A percentile compares a stretch with the other conserved stretches of the same genome.
Conservation (phyloP, 2,329 filamentous ascomycete genomes). For the Penicillium thymicola region DNA sequence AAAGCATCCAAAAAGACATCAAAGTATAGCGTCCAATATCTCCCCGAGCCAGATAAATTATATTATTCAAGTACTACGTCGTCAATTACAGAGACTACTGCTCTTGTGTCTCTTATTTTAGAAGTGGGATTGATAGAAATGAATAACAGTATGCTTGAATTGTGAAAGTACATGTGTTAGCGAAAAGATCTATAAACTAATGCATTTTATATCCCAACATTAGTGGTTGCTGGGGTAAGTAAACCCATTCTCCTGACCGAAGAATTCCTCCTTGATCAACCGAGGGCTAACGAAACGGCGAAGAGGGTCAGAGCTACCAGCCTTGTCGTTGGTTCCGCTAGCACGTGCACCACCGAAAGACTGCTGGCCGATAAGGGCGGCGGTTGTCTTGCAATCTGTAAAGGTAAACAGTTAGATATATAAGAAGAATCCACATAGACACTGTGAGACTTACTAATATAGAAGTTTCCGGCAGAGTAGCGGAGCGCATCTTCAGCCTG, state of each 20-base stretch:
- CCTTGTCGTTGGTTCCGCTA: slow-evolving; percentile 72
- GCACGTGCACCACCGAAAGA: slow-evolving; percentile 66
- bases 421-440: not conserved
- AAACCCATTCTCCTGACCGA: slow-evolving; percentile 55
- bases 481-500: slow-evolving; percentile 38
- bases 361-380: slow-evolving; percentile 70
- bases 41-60: not conserved
- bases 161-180: not conserved
- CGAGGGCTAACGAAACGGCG: slow-evolving; percentile 62
- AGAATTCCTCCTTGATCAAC: slow-evolving; percentile 71
- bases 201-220: not conserved
- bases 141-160: not conserved
- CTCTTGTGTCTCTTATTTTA: no score
- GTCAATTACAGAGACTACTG: not conserved
- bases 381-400: slow-evolving; percentile 52
- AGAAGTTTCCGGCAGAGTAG: slow-evolving; percentile 42
- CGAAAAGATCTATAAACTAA: not conserved
- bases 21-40: not conserved
- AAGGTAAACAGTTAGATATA: not conserved
- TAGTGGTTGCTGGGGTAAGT: slow-evolving; percentile 63
- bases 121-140: not conserved
- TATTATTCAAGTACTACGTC: not conserved
- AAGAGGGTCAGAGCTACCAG: slow-evolving; percentile 60
- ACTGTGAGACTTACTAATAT: slow-evolving; percentile 34
- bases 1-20: not conserved